A percentile compares a stretch with the other conserved stretches of the same genome.
These are phyloP conservation scores for Daldinia decipiens DNA, from an alignment of 495 filamentous ascomycete species.

Conservation along the genomic window DNA sequence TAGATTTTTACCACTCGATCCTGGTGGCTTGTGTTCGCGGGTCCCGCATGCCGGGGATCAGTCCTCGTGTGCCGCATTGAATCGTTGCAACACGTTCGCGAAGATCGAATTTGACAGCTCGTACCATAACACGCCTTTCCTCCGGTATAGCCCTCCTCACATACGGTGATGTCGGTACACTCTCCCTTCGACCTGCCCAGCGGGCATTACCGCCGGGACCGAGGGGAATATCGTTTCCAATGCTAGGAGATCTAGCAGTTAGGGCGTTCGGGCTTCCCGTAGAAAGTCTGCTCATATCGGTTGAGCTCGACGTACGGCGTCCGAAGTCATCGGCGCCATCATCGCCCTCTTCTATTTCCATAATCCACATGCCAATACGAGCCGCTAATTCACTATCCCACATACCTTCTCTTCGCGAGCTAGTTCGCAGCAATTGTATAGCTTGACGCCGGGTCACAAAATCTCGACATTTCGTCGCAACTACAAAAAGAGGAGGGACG, in stretches of 20 bases:
- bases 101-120: constrained; percentile 64
- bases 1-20: constrained; percentile 55
- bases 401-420: constrained; percentile 69
- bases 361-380: constrained; percentile 63
- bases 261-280: constrained; percentile 42
- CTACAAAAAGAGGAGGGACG: constrained; percentile 64
- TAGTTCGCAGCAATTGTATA: constrained; percentile 62
- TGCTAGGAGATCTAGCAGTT: constrained; percentile 47
- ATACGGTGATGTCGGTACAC: constrained; percentile 33
- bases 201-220: constrained; percentile 56
- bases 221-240: constrained; percentile 50
- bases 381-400: constrained; percentile 70
- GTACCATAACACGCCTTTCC: constrained; percentile 64
- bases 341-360: constrained; percentile 66
- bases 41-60: constrained; percentile 58
- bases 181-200: constrained; percentile 51
- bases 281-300: constrained; percentile 46
- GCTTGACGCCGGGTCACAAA: constrained; percentile 63
- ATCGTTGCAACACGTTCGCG: constrained; percentile 58
- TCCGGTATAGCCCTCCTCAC: constrained; percentile 51
- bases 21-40: constrained; percentile 54
- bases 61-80: constrained; percentile 61
- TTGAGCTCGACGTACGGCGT: constrained; percentile 45
- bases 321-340: constrained; percentile 48
- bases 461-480: constrained; percentile 69